Conservation (phyloP, 2,329 filamentous ascomycete genomes). For the Claviceps sorghi region DNA sequence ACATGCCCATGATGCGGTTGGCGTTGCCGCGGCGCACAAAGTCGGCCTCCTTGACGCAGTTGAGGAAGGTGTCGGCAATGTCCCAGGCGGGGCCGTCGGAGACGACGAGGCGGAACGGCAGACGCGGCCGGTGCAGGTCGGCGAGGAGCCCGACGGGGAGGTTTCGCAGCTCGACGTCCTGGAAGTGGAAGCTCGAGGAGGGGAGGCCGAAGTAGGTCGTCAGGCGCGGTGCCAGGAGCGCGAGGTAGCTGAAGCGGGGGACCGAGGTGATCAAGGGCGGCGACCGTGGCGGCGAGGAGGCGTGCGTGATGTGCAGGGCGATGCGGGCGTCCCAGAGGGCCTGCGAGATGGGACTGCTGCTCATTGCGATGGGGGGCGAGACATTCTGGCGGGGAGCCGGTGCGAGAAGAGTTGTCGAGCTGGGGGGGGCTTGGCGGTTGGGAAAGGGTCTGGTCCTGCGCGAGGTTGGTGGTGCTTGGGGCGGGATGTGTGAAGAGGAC, state of each 20-base stretch:
- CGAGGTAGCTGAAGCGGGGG: slow-evolving; percentile 45
- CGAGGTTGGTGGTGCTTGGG: background rate
- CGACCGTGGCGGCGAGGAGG: slow-evolving; percentile 12
- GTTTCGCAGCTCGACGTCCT: slow-evolving; percentile 37
- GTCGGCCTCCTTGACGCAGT: slow-evolving; percentile 60
- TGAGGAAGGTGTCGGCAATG: slow-evolving; percentile 48
- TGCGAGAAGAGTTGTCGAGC: background rate
- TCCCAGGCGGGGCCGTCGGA: slow-evolving; percentile 43
- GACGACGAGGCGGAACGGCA: slow-evolving; percentile 42
- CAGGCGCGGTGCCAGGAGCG: slow-evolving; percentile 41
- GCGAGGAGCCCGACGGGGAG: slow-evolving; percentile 38
- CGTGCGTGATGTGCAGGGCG: slow-evolving; percentile 40
- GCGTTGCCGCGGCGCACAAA: slow-evolving; percentile 78
- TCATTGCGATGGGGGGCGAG: background rate
- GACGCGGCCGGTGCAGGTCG: slow-evolving; percentile 39
- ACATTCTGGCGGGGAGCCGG: slow-evolving; percentile 1
- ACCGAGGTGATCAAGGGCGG: slow-evolving; percentile 36
- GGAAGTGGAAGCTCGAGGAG: slow-evolving; percentile 45
- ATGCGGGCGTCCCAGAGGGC: slow-evolving; percentile 40
- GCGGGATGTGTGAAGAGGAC: background rate
- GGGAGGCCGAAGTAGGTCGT: slow-evolving; percentile 36
- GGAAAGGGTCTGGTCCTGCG: background rate
- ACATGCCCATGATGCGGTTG: slow-evolving; percentile 79
- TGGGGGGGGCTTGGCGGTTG: background rate
- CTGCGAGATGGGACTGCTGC: slow-evolving; percentile 22